A percentile compares a stretch with the other conserved stretches of the same genome.
Conservation (phyloP, 176 grass and related monocot species). For the Saccharum spontaneum region DNA sequence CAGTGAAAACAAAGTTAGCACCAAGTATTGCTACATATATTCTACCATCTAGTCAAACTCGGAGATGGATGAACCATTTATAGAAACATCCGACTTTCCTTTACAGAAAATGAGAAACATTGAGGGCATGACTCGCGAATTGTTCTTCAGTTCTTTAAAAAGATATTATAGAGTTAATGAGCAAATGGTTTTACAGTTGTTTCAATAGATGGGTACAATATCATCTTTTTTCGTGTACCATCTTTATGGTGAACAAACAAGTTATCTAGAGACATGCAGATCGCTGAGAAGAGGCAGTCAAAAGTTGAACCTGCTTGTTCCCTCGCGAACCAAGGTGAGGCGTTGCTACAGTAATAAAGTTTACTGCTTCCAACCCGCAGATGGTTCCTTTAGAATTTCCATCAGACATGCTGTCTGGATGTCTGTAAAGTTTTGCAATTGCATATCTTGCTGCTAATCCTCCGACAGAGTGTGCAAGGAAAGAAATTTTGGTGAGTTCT, state of each 20-base stretch:
- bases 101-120: not conserved
- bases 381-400: conserved; percentile 49
- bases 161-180: not conserved
- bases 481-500: conserved; percentile 77
- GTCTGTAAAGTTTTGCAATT: conserved; percentile 71
- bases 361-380: conserved; percentile 69
- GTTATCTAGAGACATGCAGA: not conserved
- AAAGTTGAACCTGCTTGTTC: conserved; percentile 65
- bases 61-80: not conserved
- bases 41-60: not conserved
- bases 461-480: conserved; percentile 87
- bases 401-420: conserved; percentile 17
- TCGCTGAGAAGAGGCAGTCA: not conserved
- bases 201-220: conserved; percentile 13
- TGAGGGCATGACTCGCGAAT: not conserved
- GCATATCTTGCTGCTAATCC: conserved; percentile 90
- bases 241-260: not conserved
- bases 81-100: not conserved
- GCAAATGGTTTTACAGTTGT: not conserved
- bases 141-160: not conserved
- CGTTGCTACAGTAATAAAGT: conserved; percentile 86
- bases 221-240: not conserved
- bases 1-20: not conserved
- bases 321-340: conserved; percentile 93
- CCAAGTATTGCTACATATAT: not conserved